Evolutionary conservation across 1,284 basidiomycete genomes (phyloP).

Genomic region (Melampsora americana): DNA sequence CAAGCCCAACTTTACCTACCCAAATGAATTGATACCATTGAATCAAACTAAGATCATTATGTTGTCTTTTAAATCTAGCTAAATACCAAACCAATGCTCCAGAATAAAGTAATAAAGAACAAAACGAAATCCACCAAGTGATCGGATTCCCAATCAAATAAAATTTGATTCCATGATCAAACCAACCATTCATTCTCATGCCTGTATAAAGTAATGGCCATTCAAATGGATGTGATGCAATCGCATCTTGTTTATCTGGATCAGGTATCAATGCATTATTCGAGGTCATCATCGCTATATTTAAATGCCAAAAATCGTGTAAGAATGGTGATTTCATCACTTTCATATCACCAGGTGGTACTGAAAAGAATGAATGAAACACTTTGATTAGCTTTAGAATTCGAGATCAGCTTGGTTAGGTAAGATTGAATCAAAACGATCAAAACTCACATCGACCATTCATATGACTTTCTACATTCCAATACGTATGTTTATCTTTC

Average conservation of each 20-base stretch:
- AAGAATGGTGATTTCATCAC: constrained; percentile 88
- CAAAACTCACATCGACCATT: constrained; percentile 74
- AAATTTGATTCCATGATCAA: constrained; percentile 79
- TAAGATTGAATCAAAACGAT: too few relatives aligned
- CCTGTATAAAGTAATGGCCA: constrained; percentile 90
- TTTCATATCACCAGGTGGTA: constrained; percentile 75
- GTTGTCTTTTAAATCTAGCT: constrained; percentile 79
- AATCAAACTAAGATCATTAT: constrained; percentile 71
- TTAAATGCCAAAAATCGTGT: constrained; percentile 95
- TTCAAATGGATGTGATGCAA: constrained; percentile 84
- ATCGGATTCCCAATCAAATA: constrained; percentile 89
- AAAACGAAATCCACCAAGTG: constrained; percentile 80
- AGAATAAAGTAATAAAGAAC: constrained; percentile 65
- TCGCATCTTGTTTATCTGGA: constrained; percentile 94
- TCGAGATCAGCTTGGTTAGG: too few relatives aligned
- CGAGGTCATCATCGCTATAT: constrained; percentile 99
- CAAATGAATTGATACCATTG: constrained; percentile 95
- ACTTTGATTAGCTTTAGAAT: neutral
- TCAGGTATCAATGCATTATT: constrained; percentile 97
- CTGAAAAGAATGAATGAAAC: constrained; percentile 56
- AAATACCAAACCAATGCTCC: constrained; percentile 67
- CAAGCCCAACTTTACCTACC: constrained; percentile 81
- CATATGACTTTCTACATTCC: constrained; percentile 98
- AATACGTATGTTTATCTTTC: constrained; percentile 81
- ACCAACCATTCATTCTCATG: constrained; percentile 96